phyloP scores from a whole-genome alignment of 345 rosid genomes.

The Pistacia vera region DNA sequence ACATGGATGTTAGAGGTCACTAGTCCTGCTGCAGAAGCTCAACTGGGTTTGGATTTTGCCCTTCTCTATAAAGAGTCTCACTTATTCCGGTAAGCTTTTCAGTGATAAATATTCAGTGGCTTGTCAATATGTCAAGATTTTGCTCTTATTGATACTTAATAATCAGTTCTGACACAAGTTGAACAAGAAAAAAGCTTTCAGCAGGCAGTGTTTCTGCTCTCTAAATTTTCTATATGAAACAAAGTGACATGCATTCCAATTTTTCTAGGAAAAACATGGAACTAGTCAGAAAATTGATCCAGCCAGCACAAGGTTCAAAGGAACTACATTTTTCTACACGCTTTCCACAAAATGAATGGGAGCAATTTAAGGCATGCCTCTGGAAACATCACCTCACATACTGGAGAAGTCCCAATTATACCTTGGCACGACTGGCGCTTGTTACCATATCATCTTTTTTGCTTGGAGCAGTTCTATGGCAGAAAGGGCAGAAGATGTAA shows the following conservation, averaged over 20 bases:
- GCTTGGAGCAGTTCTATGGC: constrained; percentile 37
- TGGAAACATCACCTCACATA: constrained; percentile 44
- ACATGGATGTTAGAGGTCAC: constrained; percentile 60
- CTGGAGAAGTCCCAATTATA: constrained; percentile 46
- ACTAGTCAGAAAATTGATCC: constrained; percentile 21
- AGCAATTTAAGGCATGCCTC: constrained; percentile 42
- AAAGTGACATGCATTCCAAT: not conserved
- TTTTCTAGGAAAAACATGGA: constrained; percentile 27
- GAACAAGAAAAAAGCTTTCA: not conserved
- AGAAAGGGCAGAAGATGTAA: constrained; percentile 46
- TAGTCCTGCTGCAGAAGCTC: constrained; percentile 28
- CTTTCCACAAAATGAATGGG: constrained; percentile 34
- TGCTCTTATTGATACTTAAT: no score
- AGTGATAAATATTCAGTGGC: no score
- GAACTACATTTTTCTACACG: constrained; percentile 26
- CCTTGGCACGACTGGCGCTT: constrained; percentile 25
- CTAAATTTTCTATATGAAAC: not conserved
- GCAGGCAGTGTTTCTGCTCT: not conserved
- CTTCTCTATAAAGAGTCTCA: constrained; percentile 32
- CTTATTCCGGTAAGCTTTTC: constrained; percentile 28
- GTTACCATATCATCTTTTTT: constrained; percentile 15
- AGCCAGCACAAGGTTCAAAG: constrained; percentile 24
- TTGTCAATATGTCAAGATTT: no score
- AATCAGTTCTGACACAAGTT: not conserved
- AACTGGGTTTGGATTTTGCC: constrained; percentile 35